Evolutionary conservation across 495 filamentous ascomycete genomes (phyloP).

Genomic region (Daldinia grandis): DNA sequence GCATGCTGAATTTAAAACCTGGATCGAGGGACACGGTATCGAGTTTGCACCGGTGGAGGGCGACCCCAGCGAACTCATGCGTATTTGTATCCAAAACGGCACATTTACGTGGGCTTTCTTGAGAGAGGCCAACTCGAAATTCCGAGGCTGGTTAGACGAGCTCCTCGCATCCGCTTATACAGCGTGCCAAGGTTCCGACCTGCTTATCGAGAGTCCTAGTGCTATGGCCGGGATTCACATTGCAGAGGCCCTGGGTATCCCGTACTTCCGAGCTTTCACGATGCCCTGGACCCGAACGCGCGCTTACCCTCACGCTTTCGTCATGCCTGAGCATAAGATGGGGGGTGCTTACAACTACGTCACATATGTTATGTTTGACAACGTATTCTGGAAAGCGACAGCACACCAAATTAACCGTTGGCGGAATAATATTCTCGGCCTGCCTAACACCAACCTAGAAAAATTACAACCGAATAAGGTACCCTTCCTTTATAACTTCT

Average conservation of each 20-base stretch:
- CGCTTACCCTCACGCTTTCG: conserved; percentile 96
- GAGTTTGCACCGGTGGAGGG: conserved; percentile 88
- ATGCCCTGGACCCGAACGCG: conserved; percentile 99
- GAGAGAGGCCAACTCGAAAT: conserved; percentile 84
- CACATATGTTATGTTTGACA: conserved; percentile 97
- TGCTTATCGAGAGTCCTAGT: conserved; percentile 94
- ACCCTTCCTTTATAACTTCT: conserved; percentile 97
- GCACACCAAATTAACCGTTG: conserved; percentile 92
- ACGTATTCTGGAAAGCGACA: conserved; percentile 94
- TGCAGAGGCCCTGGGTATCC: conserved; percentile 91
- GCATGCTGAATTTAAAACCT: conserved; percentile 85
- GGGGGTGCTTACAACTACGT: conserved; percentile 94
- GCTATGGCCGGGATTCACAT: conserved; percentile 99
- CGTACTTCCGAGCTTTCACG: conserved; percentile 97
- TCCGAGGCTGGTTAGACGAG: conserved; percentile 92
- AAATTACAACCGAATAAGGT: conserved; percentile 96
- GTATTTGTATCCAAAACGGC: conserved; percentile 93
- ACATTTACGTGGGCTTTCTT: conserved; percentile 97
- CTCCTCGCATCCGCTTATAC: conserved; percentile 84
- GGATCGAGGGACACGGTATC: conserved; percentile 91
- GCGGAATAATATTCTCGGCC: conserved; percentile 79
- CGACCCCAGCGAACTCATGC: conserved; percentile 93
- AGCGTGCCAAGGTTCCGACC: conserved; percentile 85
- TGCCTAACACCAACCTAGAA: conserved; percentile 83
- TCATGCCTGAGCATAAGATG: conserved; percentile 92